Conservation (phyloP, 495 filamentous ascomycete genomes). For the Aspergillus carlsbadensis region DNA sequence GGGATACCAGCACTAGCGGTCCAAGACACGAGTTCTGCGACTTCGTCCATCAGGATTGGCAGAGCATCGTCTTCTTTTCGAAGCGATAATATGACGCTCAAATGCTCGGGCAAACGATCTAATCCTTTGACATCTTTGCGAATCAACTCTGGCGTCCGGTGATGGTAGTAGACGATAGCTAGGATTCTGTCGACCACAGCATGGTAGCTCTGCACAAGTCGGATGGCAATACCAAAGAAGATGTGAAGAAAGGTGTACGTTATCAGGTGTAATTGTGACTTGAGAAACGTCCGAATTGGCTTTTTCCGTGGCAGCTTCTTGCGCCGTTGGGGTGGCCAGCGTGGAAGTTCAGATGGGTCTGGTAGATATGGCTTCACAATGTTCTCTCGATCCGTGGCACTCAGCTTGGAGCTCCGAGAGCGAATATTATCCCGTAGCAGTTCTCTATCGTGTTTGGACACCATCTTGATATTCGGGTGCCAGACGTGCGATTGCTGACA, state of each 20-base stretch:
- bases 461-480: conserved; percentile 40
- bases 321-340: conserved; percentile 25
- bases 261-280: conserved; percentile 62
- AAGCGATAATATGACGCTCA: conserved; percentile 81
- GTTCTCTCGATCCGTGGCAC: conserved; percentile 64
- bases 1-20: conserved; percentile 83
- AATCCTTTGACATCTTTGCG: conserved; percentile 78
- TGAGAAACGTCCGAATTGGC: conserved; percentile 67
- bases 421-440: conserved; percentile 65
- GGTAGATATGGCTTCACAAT: conserved; percentile 78
- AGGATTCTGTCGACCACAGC: conserved; percentile 69
- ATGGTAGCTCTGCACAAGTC: conserved; percentile 75
- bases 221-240: conserved; percentile 83
- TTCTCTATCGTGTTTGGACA: conserved; percentile 52
- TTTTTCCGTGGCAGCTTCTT: conserved; percentile 35
- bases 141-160: conserved; percentile 89
- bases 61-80: conserved; percentile 70
- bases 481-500: neutral
- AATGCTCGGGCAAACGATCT: conserved; percentile 70
- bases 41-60: conserved; percentile 83
- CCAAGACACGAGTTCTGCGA: conserved; percentile 88
- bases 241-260: conserved; percentile 73
- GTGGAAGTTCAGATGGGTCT: conserved; percentile 43
- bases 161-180: conserved; percentile 85
- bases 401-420: conserved; percentile 56